A percentile compares a stretch with the other conserved stretches of the same genome.
Conservation (phyloP, 2,329 filamentous ascomycete species). For the Aspergillus chevalieri region DNA sequence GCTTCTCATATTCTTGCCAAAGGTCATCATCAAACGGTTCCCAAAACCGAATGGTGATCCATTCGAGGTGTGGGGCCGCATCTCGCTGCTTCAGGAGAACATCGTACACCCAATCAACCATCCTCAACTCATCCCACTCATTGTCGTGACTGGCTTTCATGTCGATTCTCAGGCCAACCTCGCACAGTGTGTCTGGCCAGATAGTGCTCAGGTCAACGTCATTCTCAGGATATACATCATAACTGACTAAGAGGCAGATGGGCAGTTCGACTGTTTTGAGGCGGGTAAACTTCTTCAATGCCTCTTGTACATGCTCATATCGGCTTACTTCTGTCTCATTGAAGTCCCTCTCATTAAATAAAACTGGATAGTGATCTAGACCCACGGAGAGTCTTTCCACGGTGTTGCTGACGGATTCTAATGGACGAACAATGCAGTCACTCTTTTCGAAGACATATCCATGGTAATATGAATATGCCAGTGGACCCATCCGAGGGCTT, state of each 20-base stretch:
- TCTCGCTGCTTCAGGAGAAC: neutral
- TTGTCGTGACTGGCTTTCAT: neutral
- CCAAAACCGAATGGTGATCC: neutral
- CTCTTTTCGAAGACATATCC: too few species aligned
- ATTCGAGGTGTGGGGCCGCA: neutral
- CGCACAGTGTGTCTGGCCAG: neutral
- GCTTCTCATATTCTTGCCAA: neutral
- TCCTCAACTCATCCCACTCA: neutral
- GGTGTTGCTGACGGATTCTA: too few species aligned
- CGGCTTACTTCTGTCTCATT: too few species aligned
- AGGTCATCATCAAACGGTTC: neutral
- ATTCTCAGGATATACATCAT: neutral
- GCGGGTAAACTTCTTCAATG: too few species aligned
- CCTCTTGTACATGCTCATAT: too few species aligned
- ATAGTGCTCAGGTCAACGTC: neutral
- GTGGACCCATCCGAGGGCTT: too few species aligned
- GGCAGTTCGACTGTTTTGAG: too few species aligned
- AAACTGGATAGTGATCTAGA: too few species aligned
- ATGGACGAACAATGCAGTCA: too few species aligned
- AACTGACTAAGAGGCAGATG: neutral
- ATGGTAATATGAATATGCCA: too few species aligned
- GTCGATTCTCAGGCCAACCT: neutral
- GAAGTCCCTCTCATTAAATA: too few species aligned
- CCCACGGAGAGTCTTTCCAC: too few species aligned
- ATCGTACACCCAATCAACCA: neutral